Evolutionary conservation across 2,329 filamentous ascomycete species (phyloP).

Genomic region (Cercospora berteroae): DNA sequence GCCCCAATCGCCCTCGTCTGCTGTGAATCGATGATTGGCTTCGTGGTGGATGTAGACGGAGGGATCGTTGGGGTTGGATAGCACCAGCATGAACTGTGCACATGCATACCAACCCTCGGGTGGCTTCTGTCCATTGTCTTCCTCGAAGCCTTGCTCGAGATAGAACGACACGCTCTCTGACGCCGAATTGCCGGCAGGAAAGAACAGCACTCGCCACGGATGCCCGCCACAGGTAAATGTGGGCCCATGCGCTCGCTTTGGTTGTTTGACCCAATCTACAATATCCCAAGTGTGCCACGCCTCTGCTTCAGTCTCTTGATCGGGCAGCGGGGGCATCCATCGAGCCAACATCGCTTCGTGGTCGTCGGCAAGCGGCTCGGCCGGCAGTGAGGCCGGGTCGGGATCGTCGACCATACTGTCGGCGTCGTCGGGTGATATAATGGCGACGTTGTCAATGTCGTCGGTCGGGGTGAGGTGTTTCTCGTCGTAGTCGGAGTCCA

Average conservation of each 20-base stretch:
- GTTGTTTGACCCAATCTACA: conserved; percentile 72
- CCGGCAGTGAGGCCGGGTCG: conserved; percentile 42
- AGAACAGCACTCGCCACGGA: conserved; percentile 95
- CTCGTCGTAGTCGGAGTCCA: conserved; percentile 62
- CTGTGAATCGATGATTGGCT: conserved; percentile 94
- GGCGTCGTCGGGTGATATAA: conserved; percentile 57
- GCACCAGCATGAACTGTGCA: conserved; percentile 88
- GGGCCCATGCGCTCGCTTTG: conserved; percentile 82
- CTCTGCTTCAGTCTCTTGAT: conserved; percentile 77
- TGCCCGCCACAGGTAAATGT: conserved; percentile 80
- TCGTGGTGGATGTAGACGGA: conserved; percentile 70
- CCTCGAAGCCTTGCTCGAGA: conserved; percentile 87
- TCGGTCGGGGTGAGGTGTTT: conserved; percentile 49
- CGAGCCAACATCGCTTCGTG: conserved; percentile 81
- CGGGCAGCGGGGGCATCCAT: conserved; percentile 72
- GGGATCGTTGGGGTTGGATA: conserved; percentile 95
- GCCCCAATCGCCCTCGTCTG: conserved; percentile 96
- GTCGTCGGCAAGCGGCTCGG: conserved; percentile 56
- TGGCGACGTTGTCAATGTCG: conserved; percentile 50
- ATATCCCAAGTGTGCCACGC: conserved; percentile 82
- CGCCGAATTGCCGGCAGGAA: conserved; percentile 84
- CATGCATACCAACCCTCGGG: conserved; percentile 96
- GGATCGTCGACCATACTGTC: conserved; percentile 57
- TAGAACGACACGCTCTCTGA: conserved; percentile 93
- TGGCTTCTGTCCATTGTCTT: conserved; percentile 60